Base-by-base conservation (phyloP, 1,284 basidiomycete genomes). In the Rhodofomes roseus region DNA sequence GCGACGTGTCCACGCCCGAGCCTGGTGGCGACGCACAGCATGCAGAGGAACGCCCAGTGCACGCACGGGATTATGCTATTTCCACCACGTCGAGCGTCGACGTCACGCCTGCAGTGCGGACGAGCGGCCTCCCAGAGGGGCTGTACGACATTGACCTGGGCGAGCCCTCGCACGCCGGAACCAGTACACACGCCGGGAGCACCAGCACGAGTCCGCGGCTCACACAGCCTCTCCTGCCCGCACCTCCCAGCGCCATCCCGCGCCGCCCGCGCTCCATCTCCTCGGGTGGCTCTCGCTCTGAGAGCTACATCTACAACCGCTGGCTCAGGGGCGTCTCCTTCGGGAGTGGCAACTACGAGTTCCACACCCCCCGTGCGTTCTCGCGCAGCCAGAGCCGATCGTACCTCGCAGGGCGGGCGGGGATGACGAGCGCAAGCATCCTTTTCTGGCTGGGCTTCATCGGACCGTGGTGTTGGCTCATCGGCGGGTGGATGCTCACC, bases 401-500 rank as follows among this genome's bases (percentile, higher is more conserved):
- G 5, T 37, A 31, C 16, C 34, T 52, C n/a, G 6, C 50, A 0
- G 50, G n/a, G 20, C 16, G 20, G 50, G 3, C 43, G 56, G 20
- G 58, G 40, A 66, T 72, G 11, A 60, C 71, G 20, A 67, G 71
- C 2, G 78, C 85, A 20, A 81, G 81, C 67, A 79, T 85, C 66
- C 73, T 88, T 12, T 90, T 90, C 73, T 90, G 85, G 84, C 61
- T 85, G 0, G 88, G 87, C 1, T 90, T 90, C 64, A 59, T 88
- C 43, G 81, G 72, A 73, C 88, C 70, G 56, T 89, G 72, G 78
- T 90, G 68, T 65, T 90, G 87, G 87, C 77, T 90, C 39, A 77
- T 90, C 16, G 87, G 87, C 0, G 87, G 87, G 2, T 90, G 88
- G 88, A 80, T 87, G 64, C 77, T 87, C 60, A 78, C 54, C 70